Conservation (phyloP, 306 rosid genomes). For the Cicer chorassanicum region DNA sequence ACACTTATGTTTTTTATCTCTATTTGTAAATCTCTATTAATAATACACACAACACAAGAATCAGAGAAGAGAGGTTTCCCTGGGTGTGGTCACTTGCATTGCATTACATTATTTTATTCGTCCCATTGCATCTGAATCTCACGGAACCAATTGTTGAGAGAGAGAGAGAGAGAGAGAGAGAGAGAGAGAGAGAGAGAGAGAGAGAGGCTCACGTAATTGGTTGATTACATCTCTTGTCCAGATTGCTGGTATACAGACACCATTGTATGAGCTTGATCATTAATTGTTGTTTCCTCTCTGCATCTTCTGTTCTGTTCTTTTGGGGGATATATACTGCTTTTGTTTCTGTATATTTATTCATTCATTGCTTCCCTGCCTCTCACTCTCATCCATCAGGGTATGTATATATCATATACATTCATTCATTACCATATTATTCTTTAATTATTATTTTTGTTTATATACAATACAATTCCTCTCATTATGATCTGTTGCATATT, state of each 20-base stretch:
- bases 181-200: neutral
- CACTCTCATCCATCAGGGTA: slow-evolving; percentile 4
- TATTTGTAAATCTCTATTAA: neutral
- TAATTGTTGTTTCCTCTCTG: neutral
- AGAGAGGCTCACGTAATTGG: neutral
- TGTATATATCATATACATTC: neutral
- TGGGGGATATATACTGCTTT: neutral
- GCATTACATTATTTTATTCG: neutral
- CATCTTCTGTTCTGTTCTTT: neutral
- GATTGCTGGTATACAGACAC: neutral
- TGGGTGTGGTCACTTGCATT: slow-evolving; percentile 32
- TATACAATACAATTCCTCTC: too few relatives aligned
- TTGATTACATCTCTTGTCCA: neutral
- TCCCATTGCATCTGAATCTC: neutral
- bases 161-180: neutral
- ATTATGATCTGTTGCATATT: too few relatives aligned
- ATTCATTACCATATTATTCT: neutral
- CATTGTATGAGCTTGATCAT: slow-evolving; percentile 3
- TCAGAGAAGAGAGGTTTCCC: slow-evolving; percentile 13
- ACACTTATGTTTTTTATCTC: neutral
- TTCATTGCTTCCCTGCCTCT: neutral
- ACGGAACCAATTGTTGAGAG: neutral
- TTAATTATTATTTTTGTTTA: neutral
- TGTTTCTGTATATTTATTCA: neutral
- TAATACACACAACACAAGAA: neutral